Percentiles rank a stretch among this genome's conserved stretches.
These are phyloP conservation scores for Pseudogymnoascus sp. DNA, from an alignment of 2,329 filamentous ascomycete genomes.

Conservation along the genomic window DNA sequence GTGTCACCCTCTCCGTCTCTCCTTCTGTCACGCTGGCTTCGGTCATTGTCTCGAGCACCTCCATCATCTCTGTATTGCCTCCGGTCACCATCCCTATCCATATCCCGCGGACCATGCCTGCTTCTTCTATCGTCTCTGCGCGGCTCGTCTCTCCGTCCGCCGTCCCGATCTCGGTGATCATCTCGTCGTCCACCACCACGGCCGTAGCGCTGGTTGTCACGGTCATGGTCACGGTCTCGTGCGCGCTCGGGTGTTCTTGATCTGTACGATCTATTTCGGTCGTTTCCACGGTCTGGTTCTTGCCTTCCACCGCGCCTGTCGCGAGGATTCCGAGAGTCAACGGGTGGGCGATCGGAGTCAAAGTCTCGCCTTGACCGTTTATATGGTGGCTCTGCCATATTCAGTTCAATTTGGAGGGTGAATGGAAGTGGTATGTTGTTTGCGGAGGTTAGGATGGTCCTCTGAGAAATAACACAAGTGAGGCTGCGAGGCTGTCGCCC, in stretches of 20 bases:
- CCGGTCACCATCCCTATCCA: slow-evolving; percentile 16
- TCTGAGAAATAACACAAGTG: background rate
- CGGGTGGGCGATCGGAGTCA: slow-evolving; percentile 15
- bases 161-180: slow-evolving; percentile 30
- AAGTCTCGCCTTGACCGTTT: slow-evolving; percentile 43
- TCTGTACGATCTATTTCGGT: slow-evolving; percentile 27
- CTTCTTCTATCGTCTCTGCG: slow-evolving; percentile 24
- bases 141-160: slow-evolving; percentile 29
- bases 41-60: slow-evolving; percentile 20
- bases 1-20: background rate
- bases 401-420: background rate
- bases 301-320: slow-evolving; percentile 31
- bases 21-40: slow-evolving; percentile 13
- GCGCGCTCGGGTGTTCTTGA: background rate
- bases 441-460: background rate
- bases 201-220: background rate
- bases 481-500: slow-evolving; percentile 3
- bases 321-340: slow-evolving; percentile 6
- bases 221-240: slow-evolving; percentile 23
- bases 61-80: slow-evolving; percentile 13
- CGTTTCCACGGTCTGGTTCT: slow-evolving; percentile 21
- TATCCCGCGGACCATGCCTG: slow-evolving; percentile 31
- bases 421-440: background rate
- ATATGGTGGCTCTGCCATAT: slow-evolving; percentile 44
- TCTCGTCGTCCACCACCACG: slow-evolving; percentile 15